Evolutionary conservation across 345 rosid species (phyloP), one percentile per base, ranked within the genome.

Genomic region (Xanthoceras sorbifolium): DNA sequence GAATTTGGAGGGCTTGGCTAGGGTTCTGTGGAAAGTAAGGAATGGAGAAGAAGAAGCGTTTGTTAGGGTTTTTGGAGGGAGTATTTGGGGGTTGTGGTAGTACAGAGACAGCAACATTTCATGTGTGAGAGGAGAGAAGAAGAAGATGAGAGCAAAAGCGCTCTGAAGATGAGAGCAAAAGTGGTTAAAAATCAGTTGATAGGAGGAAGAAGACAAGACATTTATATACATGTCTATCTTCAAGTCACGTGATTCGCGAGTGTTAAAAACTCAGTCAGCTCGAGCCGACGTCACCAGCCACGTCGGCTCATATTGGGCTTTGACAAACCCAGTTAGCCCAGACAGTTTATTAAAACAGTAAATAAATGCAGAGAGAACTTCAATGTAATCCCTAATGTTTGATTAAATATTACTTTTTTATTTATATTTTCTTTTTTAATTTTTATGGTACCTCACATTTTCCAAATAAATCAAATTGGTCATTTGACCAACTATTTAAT

Each of bases 101-200:
- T 63, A 52, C 44, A 66, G 80, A 55, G 86, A 84, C 67, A 82
- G 78, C 78, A 83, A 77, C 94, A 88, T 90, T 74, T 87, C 86
- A 80, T 78, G 54, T 25, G 59, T 18, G 80, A 22, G 59, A 46
- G 9, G 4, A 55, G 25, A 64, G 65, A 50, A 36, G n/a, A 22
- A 32, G 34, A 69, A 42, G 32, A 40, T 14, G 5, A 18, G 14
- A 9, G 48, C 11, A 38, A 23, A 18, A 18, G 59, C 15, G 29
- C 18, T 22, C 4, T 60, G 38, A 69, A 42, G 32, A 40, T 14
- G 5, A 18, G 14, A 9, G 48, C 11, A 38, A 23, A 18, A 18
- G 7, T 70, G 59, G 52, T 31, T 67, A 32, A 6, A 22, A 62
- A 15, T 0, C 22, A 15, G 67, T 55, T 36, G 9, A 50, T 17